Evolutionary conservation across 129 eudicot genomes (phyloP).

Genomic region (Centaurea solstitialis): DNA sequence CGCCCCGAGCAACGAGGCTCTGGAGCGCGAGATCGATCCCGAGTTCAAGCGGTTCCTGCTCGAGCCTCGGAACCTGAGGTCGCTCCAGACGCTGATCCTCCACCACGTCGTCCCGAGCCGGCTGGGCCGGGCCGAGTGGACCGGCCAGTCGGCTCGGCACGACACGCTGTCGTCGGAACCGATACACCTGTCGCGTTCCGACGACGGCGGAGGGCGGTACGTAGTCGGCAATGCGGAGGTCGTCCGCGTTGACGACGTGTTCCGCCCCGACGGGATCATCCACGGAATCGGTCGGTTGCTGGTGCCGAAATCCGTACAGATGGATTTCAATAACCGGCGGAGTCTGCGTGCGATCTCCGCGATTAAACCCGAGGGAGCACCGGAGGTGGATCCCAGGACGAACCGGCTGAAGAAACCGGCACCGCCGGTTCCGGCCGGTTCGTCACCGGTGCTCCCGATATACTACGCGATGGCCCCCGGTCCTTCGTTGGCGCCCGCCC

Average conservation of each 20-base stretch:
- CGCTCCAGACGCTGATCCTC: conserved; percentile 74
- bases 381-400: conserved; percentile 56
- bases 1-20: conserved; percentile 82
- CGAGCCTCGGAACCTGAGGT: conserved; percentile 68
- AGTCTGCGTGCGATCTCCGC: conserved; percentile 56
- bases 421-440: conserved; percentile 53
- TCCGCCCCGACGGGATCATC: conserved; percentile 53
- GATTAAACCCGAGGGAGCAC: conserved; percentile 51
- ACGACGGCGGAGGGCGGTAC: conserved; percentile 17
- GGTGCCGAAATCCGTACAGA: conserved; percentile 47
- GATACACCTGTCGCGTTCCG: conserved; percentile 19
- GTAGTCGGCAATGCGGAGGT: conserved; percentile 53
- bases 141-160: conserved; percentile 32
- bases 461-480: conserved; percentile 89
- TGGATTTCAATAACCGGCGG: conserved; percentile 50
- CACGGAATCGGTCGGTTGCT: conserved; percentile 49
- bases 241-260: conserved; percentile 47
- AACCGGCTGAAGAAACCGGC: conserved; percentile 50
- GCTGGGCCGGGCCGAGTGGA: conserved; percentile 55
- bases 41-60: conserved; percentile 82
- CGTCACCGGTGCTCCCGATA: conserved; percentile 76
- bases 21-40: conserved; percentile 73
- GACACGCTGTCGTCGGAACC: conserved; percentile 40
- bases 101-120: conserved; percentile 75
- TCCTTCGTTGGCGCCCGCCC: conserved; percentile 86